Percentiles rank a stretch among this genome's conserved stretches.
These are phyloP conservation scores for Chlamydomonas eustigma DNA, from an alignment of 139 green algal genomes.

Conservation along the genomic window DNA sequence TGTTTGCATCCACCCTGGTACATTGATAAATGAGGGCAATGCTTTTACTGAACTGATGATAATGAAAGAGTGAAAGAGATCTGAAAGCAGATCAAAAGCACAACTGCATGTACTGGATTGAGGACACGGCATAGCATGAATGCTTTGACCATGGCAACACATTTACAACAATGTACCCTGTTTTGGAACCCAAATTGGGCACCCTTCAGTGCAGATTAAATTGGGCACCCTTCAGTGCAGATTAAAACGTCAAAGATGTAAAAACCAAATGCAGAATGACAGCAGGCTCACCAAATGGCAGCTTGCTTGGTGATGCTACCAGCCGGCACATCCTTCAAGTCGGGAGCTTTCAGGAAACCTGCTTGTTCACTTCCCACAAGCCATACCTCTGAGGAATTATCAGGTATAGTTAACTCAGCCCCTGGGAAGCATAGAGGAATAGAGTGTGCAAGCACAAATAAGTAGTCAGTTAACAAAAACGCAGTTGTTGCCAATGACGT, in stretches of 20 bases:
- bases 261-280: no score
- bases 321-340: conserved; percentile 17
- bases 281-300: conserved; percentile 27
- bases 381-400: conserved; percentile 19
- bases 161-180: no score
- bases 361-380: conserved; percentile 25
- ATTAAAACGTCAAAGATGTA: background rate
- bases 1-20: conserved; percentile 28
- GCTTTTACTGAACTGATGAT: no score
- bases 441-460: background rate
- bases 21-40: no score
- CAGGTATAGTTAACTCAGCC: background rate
- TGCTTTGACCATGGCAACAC: no score
- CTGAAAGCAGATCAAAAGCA: no score
- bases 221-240: background rate
- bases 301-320: conserved; percentile 37
- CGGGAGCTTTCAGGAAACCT: background rate
- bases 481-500: background rate
- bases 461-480: background rate
- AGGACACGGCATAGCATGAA: no score
- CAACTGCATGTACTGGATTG: no score
- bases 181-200: background rate
- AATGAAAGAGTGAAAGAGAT: no score
- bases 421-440: background rate
- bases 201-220: background rate